Percentiles rank a stretch among this genome's conserved stretches.
Evolutionary conservation across 371 early-diverging fungal species (phyloP).

Genomic region (Apophysomyces sp.): DNA sequence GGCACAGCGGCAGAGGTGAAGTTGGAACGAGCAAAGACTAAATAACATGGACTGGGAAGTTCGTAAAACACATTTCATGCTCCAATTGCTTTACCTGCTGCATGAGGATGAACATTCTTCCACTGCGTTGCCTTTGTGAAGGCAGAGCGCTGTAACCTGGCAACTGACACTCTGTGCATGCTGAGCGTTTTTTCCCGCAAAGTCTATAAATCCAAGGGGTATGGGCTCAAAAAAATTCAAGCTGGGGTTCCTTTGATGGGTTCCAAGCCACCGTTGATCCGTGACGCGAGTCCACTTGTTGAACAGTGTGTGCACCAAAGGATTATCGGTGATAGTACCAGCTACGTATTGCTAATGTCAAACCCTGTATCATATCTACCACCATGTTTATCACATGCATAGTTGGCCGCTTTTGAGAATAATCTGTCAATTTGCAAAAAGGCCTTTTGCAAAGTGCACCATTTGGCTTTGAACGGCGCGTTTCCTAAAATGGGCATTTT

Average conservation of each 20-base stretch:
- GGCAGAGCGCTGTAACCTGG: background rate
- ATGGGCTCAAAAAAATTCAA: background rate
- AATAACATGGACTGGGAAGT: background rate
- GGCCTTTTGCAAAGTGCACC: no score
- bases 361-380: no score
- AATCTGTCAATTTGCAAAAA: no score
- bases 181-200: background rate
- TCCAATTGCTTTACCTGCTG: background rate
- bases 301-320: no score
- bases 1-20: background rate
- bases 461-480: no score
- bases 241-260: background rate
- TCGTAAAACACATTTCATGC: background rate
- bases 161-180: background rate
- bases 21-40: slow-evolving; percentile 1
- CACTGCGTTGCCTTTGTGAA: background rate
- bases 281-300: background rate
- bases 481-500: no score
- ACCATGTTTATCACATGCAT: no score
- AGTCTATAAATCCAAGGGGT: background rate
- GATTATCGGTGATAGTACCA: no score
- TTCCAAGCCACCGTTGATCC: background rate
- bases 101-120: background rate
- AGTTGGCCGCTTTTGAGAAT: no score
- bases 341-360: no score